Conservation (phyloP, 2,329 filamentous ascomycete species). For the Trichoderma breve region DNA sequence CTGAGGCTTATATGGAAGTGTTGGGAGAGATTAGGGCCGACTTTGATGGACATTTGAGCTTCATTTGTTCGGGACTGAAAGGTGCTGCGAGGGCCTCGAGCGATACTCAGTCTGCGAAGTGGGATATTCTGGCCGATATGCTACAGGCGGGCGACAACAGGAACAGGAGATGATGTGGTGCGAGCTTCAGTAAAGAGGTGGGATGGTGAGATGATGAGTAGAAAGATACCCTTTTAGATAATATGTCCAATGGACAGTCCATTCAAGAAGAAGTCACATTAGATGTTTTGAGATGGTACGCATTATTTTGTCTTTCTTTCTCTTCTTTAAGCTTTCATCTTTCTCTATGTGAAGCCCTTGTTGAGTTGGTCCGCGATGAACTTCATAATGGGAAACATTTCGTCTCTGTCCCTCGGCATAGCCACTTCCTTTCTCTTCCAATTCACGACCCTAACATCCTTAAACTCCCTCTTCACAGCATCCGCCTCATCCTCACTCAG, state of each 20-base stretch:
- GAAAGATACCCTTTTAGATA: conserved; percentile 26
- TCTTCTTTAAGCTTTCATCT: neutral
- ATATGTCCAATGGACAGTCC: neutral
- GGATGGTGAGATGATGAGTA: conserved; percentile 27
- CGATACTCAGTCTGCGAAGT: conserved; percentile 58
- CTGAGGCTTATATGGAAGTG: conserved; percentile 48
- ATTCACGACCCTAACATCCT: conserved; percentile 62
- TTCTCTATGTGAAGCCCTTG: conserved; percentile 3
- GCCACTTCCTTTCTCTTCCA: conserved; percentile 71
- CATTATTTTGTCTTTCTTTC: neutral
- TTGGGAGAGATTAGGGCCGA: conserved; percentile 58
- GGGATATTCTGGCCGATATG: conserved; percentile 81
- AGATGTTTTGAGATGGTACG: neutral
- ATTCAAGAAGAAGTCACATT: neutral
- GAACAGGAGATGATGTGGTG: conserved; percentile 23
- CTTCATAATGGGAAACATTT: conserved; percentile 88
- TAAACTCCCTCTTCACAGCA: conserved; percentile 64
- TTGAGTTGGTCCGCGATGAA: conserved; percentile 67
- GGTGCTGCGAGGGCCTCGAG: conserved; percentile 73
- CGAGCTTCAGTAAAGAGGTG: neutral
- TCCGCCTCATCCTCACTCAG: conserved; percentile 63
- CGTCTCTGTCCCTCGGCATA: conserved; percentile 80
- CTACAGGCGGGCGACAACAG: conserved; percentile 53
- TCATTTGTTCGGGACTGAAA: conserved; percentile 70
- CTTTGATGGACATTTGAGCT: conserved; percentile 65